Evolutionary conservation across 1,139 yeast genomes (phyloP), one percentile per base, ranked within the genome.

Genomic region (Kodamaea fungicola): DNA sequence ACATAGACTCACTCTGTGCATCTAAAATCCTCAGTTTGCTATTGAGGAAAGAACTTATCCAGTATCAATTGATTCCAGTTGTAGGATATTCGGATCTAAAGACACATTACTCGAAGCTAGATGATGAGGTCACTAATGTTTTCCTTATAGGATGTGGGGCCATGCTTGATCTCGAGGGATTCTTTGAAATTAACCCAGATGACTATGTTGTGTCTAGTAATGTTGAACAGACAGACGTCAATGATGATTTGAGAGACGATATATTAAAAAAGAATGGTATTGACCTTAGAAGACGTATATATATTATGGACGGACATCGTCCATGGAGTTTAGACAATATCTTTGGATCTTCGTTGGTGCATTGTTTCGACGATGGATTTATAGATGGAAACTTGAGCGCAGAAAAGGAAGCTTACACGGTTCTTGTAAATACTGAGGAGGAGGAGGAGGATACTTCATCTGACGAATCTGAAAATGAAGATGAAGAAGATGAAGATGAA

Each of bases 291-390:
- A 67, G 83, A 47, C 73, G 73, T 42, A 73, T 94, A 2, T 94
- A 86, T 54, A 76, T 94, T 9, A 72, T 92, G 42, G 99, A 94
- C 59, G 92, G 95, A 4, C 95, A 87, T 47, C 68, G 97, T 45
- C 99, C 98, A 2, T 92, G 97, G 97, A 89, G 89, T 59, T 66
- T 94, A 48, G 96, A 90, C 55, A 94, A 94, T 57, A 57, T 92
- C 37, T 90, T 87, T 69, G 96, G 95, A 2, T 82, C 95, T 2
- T 76, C 79, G n/a, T 71, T 80, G 49, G 78, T 92, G 8, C 71
- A 78, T 5, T 92, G 97, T 57, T 76, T 90, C 43, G 97, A 92
- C 54, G 98, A 92, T 56, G 96, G 96, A 1, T 71, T 65, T 36
- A 72, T 88, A 3, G 82, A 80, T 36, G 74, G 71, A 30, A 78